Evolutionary conservation across 768 basidiomycete species (phyloP), one percentile per base, ranked within the genome.

Genomic region (Amanita pseudoporphyria): DNA sequence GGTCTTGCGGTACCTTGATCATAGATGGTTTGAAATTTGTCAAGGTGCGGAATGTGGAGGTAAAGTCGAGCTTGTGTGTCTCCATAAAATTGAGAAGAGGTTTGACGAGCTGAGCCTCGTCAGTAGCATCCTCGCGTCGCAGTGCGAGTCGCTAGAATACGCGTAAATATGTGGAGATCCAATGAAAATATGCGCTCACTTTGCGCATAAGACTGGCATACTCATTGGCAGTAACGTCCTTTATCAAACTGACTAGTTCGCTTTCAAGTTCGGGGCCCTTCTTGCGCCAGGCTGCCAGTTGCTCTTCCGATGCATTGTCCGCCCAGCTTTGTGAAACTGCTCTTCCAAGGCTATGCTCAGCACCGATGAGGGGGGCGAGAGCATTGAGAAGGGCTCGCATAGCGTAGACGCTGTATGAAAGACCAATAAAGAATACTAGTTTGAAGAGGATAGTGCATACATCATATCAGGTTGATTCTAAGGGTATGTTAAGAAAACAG

Each of bases 361-460:
- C 86, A 2, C 93, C 93, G 40, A 98, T 82, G 42, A 99, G 67
- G 3, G 91, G 91, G 0, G 87, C 75, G 13, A 96, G 79, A 0
- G 92, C 74, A 46, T 76, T 71, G n/a, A 89, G 74, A 6, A 91
- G 73, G 14, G 87, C 79, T 30, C 81, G 79, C 10, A 95, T 70
- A 3, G 93, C 92, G 59, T 79, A 97, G 9, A 87, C 50, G 45
- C 87, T 88, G 10, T 9, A 56, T 3, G 28, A 35, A 36, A 22
- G 16, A 14, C 44, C n/a, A 40, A 18, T 21, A 28, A 38, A 37
- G 9, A 14, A 21, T n/a, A 32, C 9, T 39, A 18, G 12, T 49
- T 16, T 12, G 24, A 30, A 45, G 9, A 7, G 44, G 14, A 18
- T 19, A 32, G 45, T 10, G 60, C 81, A 55, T 53, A 85, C 87